phyloP scores from a whole-genome alignment of 306 rosid genomes.

The Pterocarpus macrocarpus region DNA sequence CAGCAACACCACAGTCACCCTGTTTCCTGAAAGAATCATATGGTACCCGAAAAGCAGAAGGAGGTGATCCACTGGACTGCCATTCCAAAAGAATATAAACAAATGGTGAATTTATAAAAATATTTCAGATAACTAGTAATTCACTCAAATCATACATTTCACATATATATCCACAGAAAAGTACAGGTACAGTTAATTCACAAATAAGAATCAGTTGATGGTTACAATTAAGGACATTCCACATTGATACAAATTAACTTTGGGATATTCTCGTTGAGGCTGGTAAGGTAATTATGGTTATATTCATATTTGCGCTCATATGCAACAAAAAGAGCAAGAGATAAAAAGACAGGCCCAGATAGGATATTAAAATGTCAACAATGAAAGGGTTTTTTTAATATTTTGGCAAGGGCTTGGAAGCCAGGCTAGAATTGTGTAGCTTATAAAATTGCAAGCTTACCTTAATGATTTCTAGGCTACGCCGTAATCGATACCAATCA shows the following conservation, averaged over 20 bases:
- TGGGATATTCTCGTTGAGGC: not conserved
- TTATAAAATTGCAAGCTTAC: conserved; percentile 53
- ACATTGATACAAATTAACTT: conserved; percentile 20
- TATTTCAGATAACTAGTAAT: conserved; percentile 35
- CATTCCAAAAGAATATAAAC: conserved; percentile 56
- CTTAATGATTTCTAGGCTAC: conserved; percentile 89
- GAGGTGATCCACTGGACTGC: conserved; percentile 99
- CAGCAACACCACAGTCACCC: conserved; percentile 51
- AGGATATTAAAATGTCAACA: conserved; percentile 19
- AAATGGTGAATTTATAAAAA: conserved; percentile 43
- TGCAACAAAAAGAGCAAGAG: conserved; percentile 27
- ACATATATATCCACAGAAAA: conserved; percentile 13
- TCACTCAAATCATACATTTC: conserved; percentile 27
- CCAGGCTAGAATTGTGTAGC: conserved; percentile 28
- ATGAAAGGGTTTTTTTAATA: conserved; percentile 27
- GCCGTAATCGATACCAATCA: conserved; percentile 92
- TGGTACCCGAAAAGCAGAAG: conserved; percentile 89
- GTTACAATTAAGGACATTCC: conserved; percentile 30
- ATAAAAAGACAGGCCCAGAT: conserved; percentile 10
- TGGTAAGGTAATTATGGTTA: conserved; percentile 24
- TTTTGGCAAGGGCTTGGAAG: conserved; percentile 16
- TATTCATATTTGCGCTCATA: conserved; percentile 29
- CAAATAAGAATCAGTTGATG: not conserved
- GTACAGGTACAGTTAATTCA: conserved; percentile 20
- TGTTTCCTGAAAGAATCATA: conserved; percentile 81